Evolutionary conservation across 139 green algal species (phyloP).

Genomic region (Chlorella sp.): DNA sequence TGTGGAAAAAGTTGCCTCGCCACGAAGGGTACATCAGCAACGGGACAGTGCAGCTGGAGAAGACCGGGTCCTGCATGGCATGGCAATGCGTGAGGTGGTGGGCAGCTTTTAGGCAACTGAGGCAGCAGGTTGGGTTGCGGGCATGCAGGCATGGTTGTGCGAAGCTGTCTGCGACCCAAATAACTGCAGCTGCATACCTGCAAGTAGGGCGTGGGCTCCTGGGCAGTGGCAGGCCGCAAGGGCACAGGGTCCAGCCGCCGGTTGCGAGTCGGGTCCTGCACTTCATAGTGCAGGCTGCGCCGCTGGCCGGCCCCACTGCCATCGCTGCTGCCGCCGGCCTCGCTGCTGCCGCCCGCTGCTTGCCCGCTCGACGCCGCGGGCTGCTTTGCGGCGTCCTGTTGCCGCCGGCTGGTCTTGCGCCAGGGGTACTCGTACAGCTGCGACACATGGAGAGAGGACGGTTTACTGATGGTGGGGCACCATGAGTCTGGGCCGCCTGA

Average conservation of each 20-base stretch:
- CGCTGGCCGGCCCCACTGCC: not conserved
- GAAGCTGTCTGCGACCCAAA: not conserved
- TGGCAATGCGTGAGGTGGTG: no score
- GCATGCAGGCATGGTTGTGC: not conserved
- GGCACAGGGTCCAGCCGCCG: conserved; percentile 14
- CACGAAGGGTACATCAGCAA: conserved; percentile 17
- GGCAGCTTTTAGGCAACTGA: no score
- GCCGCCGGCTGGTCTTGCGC: conserved; percentile 4
- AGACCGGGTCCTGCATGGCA: not conserved
- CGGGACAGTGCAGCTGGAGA: conserved; percentile 13
- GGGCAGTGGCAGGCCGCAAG: not conserved
- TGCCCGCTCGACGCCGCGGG: no score
- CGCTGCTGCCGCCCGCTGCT: not conserved
- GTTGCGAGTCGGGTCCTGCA: not conserved
- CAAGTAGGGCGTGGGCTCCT: conserved; percentile 10
- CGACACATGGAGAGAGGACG: not conserved
- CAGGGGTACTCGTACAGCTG: conserved; percentile 33
- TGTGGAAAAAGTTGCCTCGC: conserved; percentile 23
- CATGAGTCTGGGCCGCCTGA: not conserved
- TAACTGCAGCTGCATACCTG: not conserved
- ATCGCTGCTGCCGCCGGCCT: not conserved
- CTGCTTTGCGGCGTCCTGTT: not conserved
- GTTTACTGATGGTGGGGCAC: not conserved
- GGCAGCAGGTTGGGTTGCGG: not conserved
- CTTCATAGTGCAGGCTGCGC: not conserved